A percentile compares a stretch with the other conserved stretches of the same genome.
These are phyloP conservation scores for Ceratocystis cacaofunesta DNA, from an alignment of 2,329 filamentous ascomycete genomes.

Conservation along the genomic window DNA sequence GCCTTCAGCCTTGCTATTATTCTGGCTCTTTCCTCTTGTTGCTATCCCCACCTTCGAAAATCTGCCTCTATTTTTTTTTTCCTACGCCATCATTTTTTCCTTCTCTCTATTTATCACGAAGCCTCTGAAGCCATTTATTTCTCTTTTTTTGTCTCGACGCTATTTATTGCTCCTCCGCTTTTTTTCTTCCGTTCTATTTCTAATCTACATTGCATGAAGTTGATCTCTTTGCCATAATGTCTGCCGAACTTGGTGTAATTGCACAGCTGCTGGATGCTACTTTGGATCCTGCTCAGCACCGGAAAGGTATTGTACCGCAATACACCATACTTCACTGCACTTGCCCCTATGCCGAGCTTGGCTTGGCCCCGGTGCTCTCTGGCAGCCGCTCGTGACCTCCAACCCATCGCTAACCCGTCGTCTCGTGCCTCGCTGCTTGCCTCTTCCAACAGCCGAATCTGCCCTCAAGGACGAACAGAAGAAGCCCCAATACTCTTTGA, in stretches of 20 bases:
- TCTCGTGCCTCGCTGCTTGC: too few relatives aligned
- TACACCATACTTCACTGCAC: slow-evolving; percentile 23
- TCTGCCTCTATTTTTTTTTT: slow-evolving; percentile 6
- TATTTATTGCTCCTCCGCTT: background rate
- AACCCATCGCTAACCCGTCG: background rate
- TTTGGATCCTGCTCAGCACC: slow-evolving; percentile 73
- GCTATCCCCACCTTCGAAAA: slow-evolving; percentile 1
- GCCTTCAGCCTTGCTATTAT: slow-evolving; percentile 8
- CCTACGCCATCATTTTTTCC: background rate
- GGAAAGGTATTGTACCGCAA: slow-evolving; percentile 49
- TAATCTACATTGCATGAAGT: slow-evolving; percentile 11
- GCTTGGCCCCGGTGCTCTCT: background rate
- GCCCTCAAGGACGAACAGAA: slow-evolving; percentile 64
- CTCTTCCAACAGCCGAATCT: slow-evolving; percentile 51
- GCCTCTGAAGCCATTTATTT: slow-evolving; percentile 1
- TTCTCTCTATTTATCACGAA: slow-evolving; percentile 4
- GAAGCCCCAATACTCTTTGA: slow-evolving; percentile 76
- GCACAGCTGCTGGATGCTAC: slow-evolving; percentile 81
- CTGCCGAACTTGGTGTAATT: slow-evolving; percentile 43
- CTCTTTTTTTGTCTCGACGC: background rate
- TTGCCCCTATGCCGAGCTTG: background rate
- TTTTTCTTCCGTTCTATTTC: background rate
- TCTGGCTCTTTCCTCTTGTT: background rate
- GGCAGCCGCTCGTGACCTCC: background rate
- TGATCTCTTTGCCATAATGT: slow-evolving; percentile 30